Conservation (phyloP, 78 protist species). For the Dictyostelium capitatum region DNA sequence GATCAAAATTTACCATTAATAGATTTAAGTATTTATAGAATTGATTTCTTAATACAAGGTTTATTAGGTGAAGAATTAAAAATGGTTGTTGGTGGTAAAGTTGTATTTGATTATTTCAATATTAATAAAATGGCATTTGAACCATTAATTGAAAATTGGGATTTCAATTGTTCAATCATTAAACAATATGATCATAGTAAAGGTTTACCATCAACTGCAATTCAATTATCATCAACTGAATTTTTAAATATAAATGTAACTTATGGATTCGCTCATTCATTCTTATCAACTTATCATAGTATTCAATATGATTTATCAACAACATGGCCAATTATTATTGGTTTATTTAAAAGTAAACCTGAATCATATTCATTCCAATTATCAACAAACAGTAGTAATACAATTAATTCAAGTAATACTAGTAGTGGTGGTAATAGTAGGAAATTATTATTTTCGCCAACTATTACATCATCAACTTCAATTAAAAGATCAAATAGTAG, state of each 20-base stretch:
- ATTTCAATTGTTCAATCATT: neutral
- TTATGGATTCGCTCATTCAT: conserved; percentile 34
- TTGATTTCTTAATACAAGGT: conserved; percentile 6
- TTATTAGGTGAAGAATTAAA: neutral
- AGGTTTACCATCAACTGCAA: neutral
- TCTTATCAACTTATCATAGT: conserved; percentile 33
- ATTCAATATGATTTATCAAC: conserved; percentile 22
- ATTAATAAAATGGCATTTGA: conserved; percentile 60
- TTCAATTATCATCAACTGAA: conserved; percentile 11
- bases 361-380: neutral
- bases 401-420: no score
- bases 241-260: conserved; percentile 41
- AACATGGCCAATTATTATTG: conserved; percentile 35
- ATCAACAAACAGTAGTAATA: neutral
- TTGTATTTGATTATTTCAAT: conserved; percentile 59
- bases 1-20: conserved; percentile 76
- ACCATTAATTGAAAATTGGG: conserved; percentile 70
- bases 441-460: neutral
- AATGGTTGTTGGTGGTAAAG: neutral
- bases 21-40: conserved; percentile 13
- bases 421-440: no score
- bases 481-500: neutral
- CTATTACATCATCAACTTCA: neutral
- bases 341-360: conserved; percentile 21
- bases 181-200: neutral